These are phyloP conservation scores for Polygonum maritimum DNA, from an alignment of 148 eudicot genomes.

Conservation along the genomic window DNA sequence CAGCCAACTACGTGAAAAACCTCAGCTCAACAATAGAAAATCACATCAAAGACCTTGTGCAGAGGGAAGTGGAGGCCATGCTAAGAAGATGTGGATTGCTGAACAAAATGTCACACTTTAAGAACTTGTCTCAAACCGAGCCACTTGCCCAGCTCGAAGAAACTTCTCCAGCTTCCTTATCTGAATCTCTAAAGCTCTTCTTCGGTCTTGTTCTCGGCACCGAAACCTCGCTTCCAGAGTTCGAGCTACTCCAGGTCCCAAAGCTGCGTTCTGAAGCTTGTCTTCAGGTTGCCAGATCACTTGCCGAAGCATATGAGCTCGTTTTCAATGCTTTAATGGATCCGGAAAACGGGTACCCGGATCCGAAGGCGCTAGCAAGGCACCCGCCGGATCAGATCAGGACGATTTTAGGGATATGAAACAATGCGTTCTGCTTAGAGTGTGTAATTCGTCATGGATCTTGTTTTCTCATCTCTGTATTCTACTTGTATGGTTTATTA, in stretches of 20 bases:
- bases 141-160: conserved; percentile 75
- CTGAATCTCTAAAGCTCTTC: conserved; percentile 73
- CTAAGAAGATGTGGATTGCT: conserved; percentile 62
- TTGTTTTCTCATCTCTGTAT: neutral
- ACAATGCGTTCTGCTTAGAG: neutral
- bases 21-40: conserved; percentile 55
- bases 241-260: conserved; percentile 88
- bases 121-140: conserved; percentile 16
- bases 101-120: conserved; percentile 74
- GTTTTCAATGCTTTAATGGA: conserved; percentile 69
- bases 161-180: conserved; percentile 61
- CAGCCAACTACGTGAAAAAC: conserved; percentile 68
- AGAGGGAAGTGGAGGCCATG: conserved; percentile 73
- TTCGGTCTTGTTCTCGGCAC: conserved; percentile 84
- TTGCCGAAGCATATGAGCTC: conserved; percentile 75
- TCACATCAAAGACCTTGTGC: conserved; percentile 56
- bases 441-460: neutral
- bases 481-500: neutral
- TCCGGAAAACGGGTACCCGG: conserved; percentile 62
- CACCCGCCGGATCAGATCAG: conserved; percentile 95
- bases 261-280: conserved; percentile 79
- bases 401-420: conserved; percentile 91
- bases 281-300: conserved; percentile 51
- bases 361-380: conserved; percentile 89
- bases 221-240: conserved; percentile 77